These are phyloP conservation scores for Lentinula guzmanii DNA, from an alignment of 768 basidiomycete species.

Conservation along the genomic window DNA sequence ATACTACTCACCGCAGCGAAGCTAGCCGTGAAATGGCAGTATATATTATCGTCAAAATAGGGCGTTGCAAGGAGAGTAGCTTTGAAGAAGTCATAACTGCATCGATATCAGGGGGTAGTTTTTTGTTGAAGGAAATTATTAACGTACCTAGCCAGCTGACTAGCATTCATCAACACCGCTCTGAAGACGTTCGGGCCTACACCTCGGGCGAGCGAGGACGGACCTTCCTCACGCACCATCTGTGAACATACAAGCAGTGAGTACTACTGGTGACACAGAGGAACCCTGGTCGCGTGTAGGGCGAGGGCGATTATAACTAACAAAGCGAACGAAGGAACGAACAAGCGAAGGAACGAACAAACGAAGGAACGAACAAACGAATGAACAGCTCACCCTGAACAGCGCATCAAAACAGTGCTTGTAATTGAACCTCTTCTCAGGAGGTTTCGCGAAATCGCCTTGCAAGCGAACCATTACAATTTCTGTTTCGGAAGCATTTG, in stretches of 20 bases:
- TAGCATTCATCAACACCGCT: conserved; percentile 86
- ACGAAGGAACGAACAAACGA: no score
- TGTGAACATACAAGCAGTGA: conserved; percentile 19
- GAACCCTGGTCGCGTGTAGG: no score
- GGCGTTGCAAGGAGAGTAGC: conserved; percentile 64
- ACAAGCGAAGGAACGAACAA: no score
- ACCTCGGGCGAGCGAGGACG: conserved; percentile 69
- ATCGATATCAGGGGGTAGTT: no score
- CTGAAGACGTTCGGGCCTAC: conserved; percentile 82
- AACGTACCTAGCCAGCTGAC: conserved; percentile 83
- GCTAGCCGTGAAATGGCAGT: conserved; percentile 79
- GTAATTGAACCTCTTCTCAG: conserved; percentile 86
- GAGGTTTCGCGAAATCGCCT: conserved; percentile 85
- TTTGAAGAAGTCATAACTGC: conserved; percentile 90
- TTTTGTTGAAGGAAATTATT: no score
- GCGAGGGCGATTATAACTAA: no score
- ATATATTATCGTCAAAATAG: conserved; percentile 78
- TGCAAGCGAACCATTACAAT: conserved; percentile 87
- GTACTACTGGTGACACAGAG: not conserved
- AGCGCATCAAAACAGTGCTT: conserved; percentile 87
- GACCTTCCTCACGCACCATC: conserved; percentile 88
- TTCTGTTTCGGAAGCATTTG: conserved; percentile 30
- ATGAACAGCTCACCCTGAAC: conserved; percentile 55
- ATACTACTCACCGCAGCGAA: conserved; percentile 65
- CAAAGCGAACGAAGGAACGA: no score